Conservation (phyloP, 805 yeast genomes). For the Kuraishia ogatae region DNA sequence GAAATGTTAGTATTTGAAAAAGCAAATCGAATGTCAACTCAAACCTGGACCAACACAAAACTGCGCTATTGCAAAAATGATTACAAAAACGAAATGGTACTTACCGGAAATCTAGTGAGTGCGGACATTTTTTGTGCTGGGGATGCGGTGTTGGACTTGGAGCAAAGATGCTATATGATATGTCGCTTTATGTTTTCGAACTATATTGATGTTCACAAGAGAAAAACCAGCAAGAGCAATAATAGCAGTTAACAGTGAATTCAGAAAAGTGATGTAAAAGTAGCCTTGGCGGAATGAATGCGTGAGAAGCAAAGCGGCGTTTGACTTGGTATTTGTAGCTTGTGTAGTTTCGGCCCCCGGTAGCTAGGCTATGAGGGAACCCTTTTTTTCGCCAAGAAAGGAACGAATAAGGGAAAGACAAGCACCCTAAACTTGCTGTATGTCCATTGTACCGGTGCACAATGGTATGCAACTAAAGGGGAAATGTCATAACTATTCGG, state of each 20-base stretch:
- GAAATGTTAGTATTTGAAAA: neutral
- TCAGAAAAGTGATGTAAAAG: neutral
- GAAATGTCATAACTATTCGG: neutral
- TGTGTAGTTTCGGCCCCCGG: too few species aligned
- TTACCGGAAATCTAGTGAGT: neutral
- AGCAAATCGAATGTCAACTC: neutral
- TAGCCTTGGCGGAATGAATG: neutral
- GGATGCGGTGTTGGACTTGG: neutral
- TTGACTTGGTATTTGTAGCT: too few species aligned
- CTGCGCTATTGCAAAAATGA: too few species aligned
- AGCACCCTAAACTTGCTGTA: neutral
- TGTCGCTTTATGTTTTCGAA: too few species aligned
- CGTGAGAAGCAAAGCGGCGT: neutral
- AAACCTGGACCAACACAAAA: too few species aligned
- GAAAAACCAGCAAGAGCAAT: too few species aligned
- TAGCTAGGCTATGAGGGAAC: too few species aligned
- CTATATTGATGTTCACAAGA: too few species aligned
- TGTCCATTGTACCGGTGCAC: neutral
- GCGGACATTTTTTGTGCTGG: neutral
- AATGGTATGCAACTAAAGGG: neutral
- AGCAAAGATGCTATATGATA: neutral
- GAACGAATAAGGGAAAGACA: neutral
- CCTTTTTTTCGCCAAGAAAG: neutral
- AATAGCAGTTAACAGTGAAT: too few species aligned
- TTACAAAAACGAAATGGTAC: neutral